A percentile compares a stretch with the other conserved stretches of the same genome.
These are phyloP conservation scores for Fremontodendron californicum DNA, from an alignment of 345 rosid species.

Conservation along the genomic window DNA sequence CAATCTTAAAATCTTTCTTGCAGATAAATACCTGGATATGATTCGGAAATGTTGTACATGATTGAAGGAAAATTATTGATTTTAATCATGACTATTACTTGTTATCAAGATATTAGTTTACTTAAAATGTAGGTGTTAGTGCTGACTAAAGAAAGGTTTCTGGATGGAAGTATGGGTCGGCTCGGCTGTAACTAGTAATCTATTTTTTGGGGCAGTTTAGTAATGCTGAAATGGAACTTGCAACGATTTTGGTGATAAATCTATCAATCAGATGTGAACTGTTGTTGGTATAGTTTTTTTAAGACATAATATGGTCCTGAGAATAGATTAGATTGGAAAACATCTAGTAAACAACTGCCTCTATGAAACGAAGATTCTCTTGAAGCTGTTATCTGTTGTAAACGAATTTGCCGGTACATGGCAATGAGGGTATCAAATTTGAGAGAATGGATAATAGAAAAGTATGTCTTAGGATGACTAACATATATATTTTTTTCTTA, in stretches of 20 bases:
- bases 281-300: neutral
- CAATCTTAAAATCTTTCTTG: neutral
- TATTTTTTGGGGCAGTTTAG: neutral
- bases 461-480: neutral
- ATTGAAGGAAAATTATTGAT: neutral
- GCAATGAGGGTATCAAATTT: neutral
- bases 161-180: neutral
- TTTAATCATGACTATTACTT: neutral
- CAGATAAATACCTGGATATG: neutral
- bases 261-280: neutral
- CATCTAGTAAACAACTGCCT: neutral
- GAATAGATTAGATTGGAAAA: neutral
- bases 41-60: neutral
- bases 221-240: neutral
- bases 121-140: neutral
- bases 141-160: neutral
- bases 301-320: neutral
- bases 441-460: neutral
- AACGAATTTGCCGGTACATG: neutral
- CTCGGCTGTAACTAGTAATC: neutral
- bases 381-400: neutral
- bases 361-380: neutral
- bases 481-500: neutral
- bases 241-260: neutral
- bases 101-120: neutral